Base-by-base conservation (phyloP, 805 yeast genomes). In the Candida ortonii region DNA sequence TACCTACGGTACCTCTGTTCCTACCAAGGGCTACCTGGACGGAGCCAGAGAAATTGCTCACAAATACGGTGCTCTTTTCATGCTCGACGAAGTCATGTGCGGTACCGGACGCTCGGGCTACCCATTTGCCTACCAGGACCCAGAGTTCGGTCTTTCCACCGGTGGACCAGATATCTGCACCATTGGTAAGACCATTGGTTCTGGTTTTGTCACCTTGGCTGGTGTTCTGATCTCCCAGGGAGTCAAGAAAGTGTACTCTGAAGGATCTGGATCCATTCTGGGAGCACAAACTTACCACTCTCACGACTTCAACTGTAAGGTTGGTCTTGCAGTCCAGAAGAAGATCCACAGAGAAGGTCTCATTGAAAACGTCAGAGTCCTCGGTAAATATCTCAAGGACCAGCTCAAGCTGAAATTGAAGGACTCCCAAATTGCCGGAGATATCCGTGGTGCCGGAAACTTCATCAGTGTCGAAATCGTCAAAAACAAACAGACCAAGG, bases 361-460 rank as follows among this genome's bases (percentile, higher is more conserved):
- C 30, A 57, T 71, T 30, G 65, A 59, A 32, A 73, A 72, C 51
- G 65, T 70, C 27, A 57, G 61, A 44, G 54, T 58, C 30, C 59
- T 51, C 48, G 80, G 79, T 39, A 61, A 49, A 36, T 55, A 66
- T 39, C 44, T 73, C 47, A 73, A 65, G 41, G 47, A 45, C 12
- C 56, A 52, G 43, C 54, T 73, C 30, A 54, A 57, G 38, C 56
- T 56, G 20, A 53, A 55, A 24, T 44, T 70, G 13, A 58, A 59
- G 29, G 59, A 59, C 27, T 51, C 50, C 39, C 57, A 57, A 33
- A 61, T 67, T 33, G 76, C 67, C 15, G 84, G 81, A 39, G 78
- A 78, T 45, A 69, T 78, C 23, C 68, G 84, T 57, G 84, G 84
- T 35, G 61, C 73, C 38, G 84, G 83, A 41, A 71, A 75, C 24